phyloP scores from a whole-genome alignment of 208 protist genomes.

The Acanthamoeba castellanii region DNA sequence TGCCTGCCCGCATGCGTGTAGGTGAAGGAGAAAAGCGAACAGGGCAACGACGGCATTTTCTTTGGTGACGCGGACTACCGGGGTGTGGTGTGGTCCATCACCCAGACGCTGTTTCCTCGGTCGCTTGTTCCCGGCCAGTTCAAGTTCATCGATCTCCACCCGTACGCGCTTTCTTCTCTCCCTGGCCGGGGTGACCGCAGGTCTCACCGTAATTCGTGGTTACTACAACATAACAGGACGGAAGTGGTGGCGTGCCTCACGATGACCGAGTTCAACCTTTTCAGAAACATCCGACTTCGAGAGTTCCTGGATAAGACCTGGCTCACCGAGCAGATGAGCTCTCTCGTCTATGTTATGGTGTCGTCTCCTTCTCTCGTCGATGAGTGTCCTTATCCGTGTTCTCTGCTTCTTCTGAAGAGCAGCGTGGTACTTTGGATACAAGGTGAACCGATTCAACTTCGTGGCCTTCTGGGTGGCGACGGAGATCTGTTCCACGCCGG shows the following conservation, averaged over 20 bases:
- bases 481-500: constrained; percentile 13
- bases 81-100: constrained; percentile 57
- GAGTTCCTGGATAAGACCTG: constrained; percentile 58
- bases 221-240: not conserved
- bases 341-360: constrained; percentile 63
- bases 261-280: constrained; percentile 58
- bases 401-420: not conserved
- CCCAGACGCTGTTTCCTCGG: constrained; percentile 37
- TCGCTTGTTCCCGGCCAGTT: constrained; percentile 47
- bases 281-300: constrained; percentile 21
- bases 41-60: constrained; percentile 4
- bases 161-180: constrained; percentile 27
- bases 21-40: constrained; percentile 41
- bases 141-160: constrained; percentile 42
- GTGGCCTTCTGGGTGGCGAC: constrained; percentile 59
- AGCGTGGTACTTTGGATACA: too few relatives aligned
- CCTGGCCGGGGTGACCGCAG: not conserved
- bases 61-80: constrained; percentile 49
- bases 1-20: not conserved
- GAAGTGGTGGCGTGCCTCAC: constrained; percentile 41
- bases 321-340: constrained; percentile 48
- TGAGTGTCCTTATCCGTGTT: not conserved
- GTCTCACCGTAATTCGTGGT: not conserved
- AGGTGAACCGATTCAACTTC: constrained; percentile 51
- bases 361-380: not conserved